These are phyloP conservation scores for Larix kaempferi DNA, from an alignment of 75 land plant genomes.

Conservation along the genomic window DNA sequence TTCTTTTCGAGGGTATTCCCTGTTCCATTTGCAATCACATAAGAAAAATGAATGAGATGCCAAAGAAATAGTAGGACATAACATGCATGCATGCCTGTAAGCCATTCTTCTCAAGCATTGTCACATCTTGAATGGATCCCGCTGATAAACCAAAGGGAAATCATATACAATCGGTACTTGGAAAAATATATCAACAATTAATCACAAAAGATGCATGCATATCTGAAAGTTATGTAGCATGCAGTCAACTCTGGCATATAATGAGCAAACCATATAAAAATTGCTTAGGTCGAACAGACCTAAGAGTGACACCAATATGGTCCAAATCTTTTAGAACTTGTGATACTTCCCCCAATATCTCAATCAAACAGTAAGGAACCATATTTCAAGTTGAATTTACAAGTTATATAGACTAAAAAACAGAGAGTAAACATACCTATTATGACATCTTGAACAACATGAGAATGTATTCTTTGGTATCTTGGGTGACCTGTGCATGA, in stretches of 20 bases:
- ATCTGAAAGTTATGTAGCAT: not conserved
- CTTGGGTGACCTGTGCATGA: no score
- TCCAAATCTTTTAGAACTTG: no score
- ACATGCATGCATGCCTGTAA: not conserved
- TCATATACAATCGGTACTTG: not conserved
- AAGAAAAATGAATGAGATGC: not conserved
- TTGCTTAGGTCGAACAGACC: no score
- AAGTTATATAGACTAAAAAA: no score
- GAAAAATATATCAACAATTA: not conserved
- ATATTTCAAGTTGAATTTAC: no score
- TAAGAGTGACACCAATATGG: no score
- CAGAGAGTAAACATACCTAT: no score
- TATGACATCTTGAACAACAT: no score
- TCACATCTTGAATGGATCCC: not conserved
- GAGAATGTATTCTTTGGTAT: no score
- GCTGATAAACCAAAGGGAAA: not conserved
- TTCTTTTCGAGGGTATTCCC: slow-evolving; percentile 62
- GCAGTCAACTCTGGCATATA: not conserved
- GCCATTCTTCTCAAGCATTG: not conserved
- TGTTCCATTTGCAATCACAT: slow-evolving; percentile 11
- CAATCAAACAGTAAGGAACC: no score
- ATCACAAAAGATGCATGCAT: not conserved
- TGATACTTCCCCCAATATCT: no score
- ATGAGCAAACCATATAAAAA: no score
- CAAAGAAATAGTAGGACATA: slow-evolving; percentile 2